Evolutionary conservation across 768 basidiomycete genomes (phyloP), one percentile per base, ranked within the genome.

Genomic region (Steccherinum ochraceum): DNA sequence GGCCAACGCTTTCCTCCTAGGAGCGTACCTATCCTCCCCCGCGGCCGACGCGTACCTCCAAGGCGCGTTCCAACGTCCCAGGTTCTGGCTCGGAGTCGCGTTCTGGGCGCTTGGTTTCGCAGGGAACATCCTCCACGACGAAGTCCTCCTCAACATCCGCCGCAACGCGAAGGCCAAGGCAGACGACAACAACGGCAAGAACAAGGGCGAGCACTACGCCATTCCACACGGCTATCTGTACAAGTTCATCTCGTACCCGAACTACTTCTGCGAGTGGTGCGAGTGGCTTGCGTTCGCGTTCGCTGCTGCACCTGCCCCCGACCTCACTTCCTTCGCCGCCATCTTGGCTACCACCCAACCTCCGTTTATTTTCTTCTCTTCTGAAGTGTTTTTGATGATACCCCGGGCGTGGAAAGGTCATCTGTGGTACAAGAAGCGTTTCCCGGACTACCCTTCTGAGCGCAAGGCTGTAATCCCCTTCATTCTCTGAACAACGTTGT

Each of bases 181-280:
- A 65, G 40, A 59, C 51, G 48, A 56, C 35, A 45, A 52, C 64
- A 45, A 69, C 67, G 56, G 66, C 56, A 45, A 61, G 59, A 61
- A 69, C 46, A 60, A 54, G 20, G 66, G 64, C 40, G 78, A 81
- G 45, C 73, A 89, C 66, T 91, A 91, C 62, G 83, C 83, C 3
- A 84, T 93, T 52, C 93, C 95, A 0, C 77, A 84, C 46, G 90
- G 88, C 0, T 76, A 80, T 19, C 70, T 95, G 16, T 96, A 87
- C 73, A 59, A 65, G 40, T 84, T 79, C 61, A 72, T 97, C 59
- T 91, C 92, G 4, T 95, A 84, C 69, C 95, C 95, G 10, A 93
- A 96, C 66, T 98, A 97, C 69, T 70, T 92, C 18, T 92, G 86
- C 68, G 95, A 97, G 64, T 98, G 95, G 95, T 52, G 86, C 50